phyloP scores from a whole-genome alignment of 352 stramenopile genomes.

The Globisporangium iwayamae region DNA sequence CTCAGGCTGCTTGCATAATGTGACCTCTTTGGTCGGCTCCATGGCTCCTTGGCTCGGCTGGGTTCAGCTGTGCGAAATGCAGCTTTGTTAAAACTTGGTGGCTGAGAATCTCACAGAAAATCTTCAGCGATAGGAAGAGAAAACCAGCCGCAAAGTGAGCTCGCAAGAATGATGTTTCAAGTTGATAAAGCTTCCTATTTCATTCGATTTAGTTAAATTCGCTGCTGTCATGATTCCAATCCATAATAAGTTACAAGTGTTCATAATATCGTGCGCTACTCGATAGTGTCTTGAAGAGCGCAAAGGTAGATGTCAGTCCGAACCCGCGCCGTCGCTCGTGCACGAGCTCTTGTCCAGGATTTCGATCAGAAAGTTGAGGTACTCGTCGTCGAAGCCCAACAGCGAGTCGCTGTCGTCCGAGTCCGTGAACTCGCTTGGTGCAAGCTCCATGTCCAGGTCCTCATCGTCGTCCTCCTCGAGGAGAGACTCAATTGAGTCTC shows the following conservation, averaged over 20 bases:
- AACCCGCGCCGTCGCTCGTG: conserved; percentile 6
- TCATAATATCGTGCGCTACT: conserved; percentile 2
- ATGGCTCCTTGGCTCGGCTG: not conserved
- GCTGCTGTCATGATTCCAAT: not conserved
- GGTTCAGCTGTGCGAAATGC: not conserved
- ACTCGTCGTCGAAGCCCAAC: conserved; percentile 11
- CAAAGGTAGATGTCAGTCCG: conserved; percentile 8
- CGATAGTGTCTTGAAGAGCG: not conserved
- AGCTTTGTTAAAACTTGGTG: not conserved
- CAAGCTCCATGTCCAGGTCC: not conserved
- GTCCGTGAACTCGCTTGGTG: conserved; percentile 9
- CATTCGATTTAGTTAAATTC: not conserved
- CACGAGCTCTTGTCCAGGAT: conserved; percentile 13
- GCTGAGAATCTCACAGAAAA: not conserved
- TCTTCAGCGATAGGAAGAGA: not conserved
- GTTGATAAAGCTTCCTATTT: not conserved
- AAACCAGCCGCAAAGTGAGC: not conserved
- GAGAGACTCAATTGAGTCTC: conserved; percentile 17
- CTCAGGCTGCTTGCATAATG: no score
- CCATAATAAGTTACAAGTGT: conserved; percentile 2
- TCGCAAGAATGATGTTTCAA: not conserved
- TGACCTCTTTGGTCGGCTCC: no score
- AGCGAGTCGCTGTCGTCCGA: conserved; percentile 19
- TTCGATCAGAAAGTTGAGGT: conserved; percentile 14
- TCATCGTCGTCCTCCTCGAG: conserved; percentile 15